These are phyloP conservation scores for Botrytis byssoidea DNA, from an alignment of 2,329 filamentous ascomycete species.

Conservation along the genomic window DNA sequence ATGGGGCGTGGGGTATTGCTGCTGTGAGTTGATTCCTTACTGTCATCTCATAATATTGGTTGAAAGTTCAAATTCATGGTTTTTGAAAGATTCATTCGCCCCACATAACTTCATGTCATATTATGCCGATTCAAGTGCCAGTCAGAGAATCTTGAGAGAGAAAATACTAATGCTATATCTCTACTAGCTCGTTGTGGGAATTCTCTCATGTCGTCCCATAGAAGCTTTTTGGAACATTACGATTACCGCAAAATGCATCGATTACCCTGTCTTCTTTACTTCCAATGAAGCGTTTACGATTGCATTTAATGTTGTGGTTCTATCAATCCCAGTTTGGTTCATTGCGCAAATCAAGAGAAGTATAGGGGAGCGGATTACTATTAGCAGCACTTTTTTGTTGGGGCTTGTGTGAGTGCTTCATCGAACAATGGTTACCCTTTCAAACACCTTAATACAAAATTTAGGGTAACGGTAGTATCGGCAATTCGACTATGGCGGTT, in stretches of 20 bases:
- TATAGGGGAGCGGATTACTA: background rate
- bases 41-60: background rate
- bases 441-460: background rate
- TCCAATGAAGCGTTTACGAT: conserved; percentile 14
- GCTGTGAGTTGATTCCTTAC: background rate
- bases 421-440: background rate
- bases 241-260: background rate
- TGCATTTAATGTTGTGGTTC: conserved; percentile 1
- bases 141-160: background rate
- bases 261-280: conserved; percentile 5
- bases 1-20: conserved; percentile 12
- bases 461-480: conserved; percentile 11
- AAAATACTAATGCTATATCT: background rate
- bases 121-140: background rate
- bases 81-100: background rate
- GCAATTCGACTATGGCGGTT: background rate
- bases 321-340: conserved; percentile 14
- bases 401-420: background rate
- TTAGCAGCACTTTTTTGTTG: conserved; percentile 2
- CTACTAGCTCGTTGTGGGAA: background rate
- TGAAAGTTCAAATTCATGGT: background rate
- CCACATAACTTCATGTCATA: background rate
- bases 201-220: conserved; percentile 1
- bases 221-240: background rate
- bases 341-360: conserved; percentile 7